Evolutionary conservation across 441 rosid species (phyloP), one percentile per base, ranked within the genome.

Genomic region (Pelargonium exstipulatum): DNA sequence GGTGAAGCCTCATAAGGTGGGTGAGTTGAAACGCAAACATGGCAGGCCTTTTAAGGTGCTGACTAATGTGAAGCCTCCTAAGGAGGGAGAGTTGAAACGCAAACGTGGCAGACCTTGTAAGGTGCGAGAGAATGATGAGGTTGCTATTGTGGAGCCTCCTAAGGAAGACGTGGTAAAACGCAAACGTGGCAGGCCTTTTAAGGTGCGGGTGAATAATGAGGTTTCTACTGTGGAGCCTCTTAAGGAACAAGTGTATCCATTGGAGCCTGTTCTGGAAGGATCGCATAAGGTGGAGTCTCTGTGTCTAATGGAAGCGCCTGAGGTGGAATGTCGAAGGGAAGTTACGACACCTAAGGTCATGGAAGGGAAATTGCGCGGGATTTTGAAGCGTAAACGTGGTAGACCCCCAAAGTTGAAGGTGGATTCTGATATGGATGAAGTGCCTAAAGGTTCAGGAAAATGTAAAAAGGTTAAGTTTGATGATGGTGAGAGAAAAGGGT

Each of bases 41-140:
- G 82, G 80, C 13, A 64, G 76, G 57, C 79, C 68, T 8, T 70
- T 67, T 24, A 73, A 73, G 80, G 73, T 57, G 67, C 37, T 10
- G 64, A 8, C 65, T 20, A 62, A 62, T 16, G 14, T 24, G 16
- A 37, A 22, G 63, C 9, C 12, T 20, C 26, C 4, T 58, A 22
- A 20, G 24, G 63, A 29, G 35, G 35, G 35, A 29, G 35, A 74
- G 69, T 67, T 62, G 64, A 75, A 67, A 65, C 42, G 60, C 29
- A 75, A 24, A 75, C 75, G 73, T 69, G 86, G 79, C 63, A 78
- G 81, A 71, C 82, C 86, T 1, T 48, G 71, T 18, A 78, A 68
- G 77, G 62, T 69, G 49, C 62, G 16, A 69, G 67, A 67, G 13
- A 67, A 10, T 29, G 35, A 40, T 71, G 77, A 48, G 62, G 45